phyloP scores from a whole-genome alignment of 2,329 filamentous ascomycete genomes.

The Nigrospora sphaerica region DNA sequence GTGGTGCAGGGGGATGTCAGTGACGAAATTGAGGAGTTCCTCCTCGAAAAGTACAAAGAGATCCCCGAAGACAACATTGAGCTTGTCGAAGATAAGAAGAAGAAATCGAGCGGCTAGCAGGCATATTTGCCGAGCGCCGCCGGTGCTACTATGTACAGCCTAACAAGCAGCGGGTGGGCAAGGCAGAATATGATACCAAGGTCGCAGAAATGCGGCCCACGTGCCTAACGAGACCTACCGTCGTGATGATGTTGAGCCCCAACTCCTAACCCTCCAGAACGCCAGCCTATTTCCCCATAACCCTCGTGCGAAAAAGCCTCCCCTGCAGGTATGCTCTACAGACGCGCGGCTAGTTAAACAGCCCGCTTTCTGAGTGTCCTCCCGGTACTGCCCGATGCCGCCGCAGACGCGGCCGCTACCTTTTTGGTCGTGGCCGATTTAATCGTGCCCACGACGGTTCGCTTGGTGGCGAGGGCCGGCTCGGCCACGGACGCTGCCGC shows the following conservation, averaged over 20 bases:
- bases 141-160: no score
- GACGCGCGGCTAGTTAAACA: conserved; percentile 10
- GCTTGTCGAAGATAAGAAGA: conserved; percentile 91
- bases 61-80: conserved; percentile 96
- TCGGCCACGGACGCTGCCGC: conserved; percentile 28
- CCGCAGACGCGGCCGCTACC: conserved; percentile 30
- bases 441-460: conserved; percentile 46
- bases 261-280: conserved; percentile 7
- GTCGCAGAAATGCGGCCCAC: background rate
- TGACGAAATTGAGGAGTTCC: conserved; percentile 86
- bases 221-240: background rate
- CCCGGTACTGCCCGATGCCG: conserved; percentile 26
- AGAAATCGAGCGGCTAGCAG: conserved; percentile 36
- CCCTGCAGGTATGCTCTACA: no score
- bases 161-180: background rate
- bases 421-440: conserved; percentile 44
- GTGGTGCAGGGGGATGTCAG: conserved; percentile 96
- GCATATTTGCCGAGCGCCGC: conserved; percentile 11
- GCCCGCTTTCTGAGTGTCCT: conserved; percentile 50
- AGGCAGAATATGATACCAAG: background rate
- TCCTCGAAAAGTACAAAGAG: conserved; percentile 80
- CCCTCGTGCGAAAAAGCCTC: conserved; percentile 5
- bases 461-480: conserved; percentile 34
- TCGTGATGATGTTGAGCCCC: conserved; percentile 4
- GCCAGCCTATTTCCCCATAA: conserved; percentile 5